Percentiles rank a stretch among this genome's conserved stretches.
phyloP scores from a whole-genome alignment of 768 basidiomycete species.

The Leccinum subgranulosum region DNA sequence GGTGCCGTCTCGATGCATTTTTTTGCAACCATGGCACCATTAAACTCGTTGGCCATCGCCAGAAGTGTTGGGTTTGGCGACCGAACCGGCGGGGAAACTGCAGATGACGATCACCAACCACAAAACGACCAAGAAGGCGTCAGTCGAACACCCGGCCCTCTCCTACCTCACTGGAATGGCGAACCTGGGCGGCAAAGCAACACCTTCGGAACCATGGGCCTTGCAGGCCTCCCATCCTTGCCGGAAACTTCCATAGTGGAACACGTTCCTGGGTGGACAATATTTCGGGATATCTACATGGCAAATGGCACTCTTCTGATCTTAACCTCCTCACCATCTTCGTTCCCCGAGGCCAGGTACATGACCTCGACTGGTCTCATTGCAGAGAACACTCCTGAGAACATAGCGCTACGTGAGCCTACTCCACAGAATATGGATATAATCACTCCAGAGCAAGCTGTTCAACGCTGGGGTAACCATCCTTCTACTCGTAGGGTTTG shows the following conservation, averaged over 20 bases:
- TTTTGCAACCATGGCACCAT: slow-evolving; percentile 39
- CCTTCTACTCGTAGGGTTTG: slow-evolving; percentile 49
- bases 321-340: slow-evolving; percentile 44
- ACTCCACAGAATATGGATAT: slow-evolving; percentile 59
- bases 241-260: slow-evolving; percentile 56
- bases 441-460: slow-evolving; percentile 59
- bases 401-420: slow-evolving; percentile 64
- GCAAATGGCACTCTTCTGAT: slow-evolving; percentile 78
- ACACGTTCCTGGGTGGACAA: slow-evolving; percentile 82
- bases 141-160: neutral
- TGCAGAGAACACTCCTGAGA: slow-evolving; percentile 60
- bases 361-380: slow-evolving; percentile 69
- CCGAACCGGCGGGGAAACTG: neutral
- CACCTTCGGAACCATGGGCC: neutral
- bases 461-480: slow-evolving; percentile 53
- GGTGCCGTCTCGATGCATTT: slow-evolving; percentile 58
- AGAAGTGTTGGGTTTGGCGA: slow-evolving; percentile 25
- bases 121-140: slow-evolving; percentile 5
- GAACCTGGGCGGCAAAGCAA: neutral
- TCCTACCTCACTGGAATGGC: neutral
- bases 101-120: neutral
- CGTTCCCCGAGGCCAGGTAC: slow-evolving; percentile 46
- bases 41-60: slow-evolving; percentile 31
- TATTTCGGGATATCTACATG: slow-evolving; percentile 82
- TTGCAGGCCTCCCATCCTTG: slow-evolving; percentile 24